These are phyloP conservation scores for Mariannaea sp. DNA, from an alignment of 2,329 filamentous ascomycete species.

Conservation along the genomic window DNA sequence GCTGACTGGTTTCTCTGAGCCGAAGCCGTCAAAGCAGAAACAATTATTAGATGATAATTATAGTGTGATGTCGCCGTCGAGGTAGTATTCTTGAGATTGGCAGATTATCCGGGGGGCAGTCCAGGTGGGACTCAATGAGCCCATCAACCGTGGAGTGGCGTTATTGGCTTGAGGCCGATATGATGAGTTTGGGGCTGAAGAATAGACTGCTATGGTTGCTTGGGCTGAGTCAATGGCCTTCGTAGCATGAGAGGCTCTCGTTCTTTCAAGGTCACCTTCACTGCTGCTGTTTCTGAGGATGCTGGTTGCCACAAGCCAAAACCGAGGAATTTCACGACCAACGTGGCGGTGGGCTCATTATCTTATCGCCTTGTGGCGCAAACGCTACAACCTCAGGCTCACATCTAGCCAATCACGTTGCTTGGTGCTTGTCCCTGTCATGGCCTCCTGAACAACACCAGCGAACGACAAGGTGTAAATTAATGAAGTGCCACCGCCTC, in stretches of 20 bases:
- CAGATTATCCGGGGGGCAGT: slow-evolving; percentile 11
- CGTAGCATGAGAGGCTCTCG: no score
- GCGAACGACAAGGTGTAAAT: slow-evolving; percentile 4
- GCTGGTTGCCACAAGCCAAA: background rate
- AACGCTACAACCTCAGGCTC: no score
- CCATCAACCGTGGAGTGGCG: slow-evolving; percentile 6
- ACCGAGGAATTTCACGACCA: background rate
- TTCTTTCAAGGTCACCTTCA: no score
- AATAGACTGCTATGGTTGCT: background rate
- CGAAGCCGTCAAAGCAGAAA: background rate
- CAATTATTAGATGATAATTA: slow-evolving; percentile 1
- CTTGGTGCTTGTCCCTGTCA: background rate
- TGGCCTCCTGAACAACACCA: background rate
- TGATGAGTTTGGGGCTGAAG: background rate
- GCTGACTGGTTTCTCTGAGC: background rate
- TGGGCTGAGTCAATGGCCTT: no score
- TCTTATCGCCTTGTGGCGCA: slow-evolving; percentile 32
- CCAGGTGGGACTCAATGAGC: slow-evolving; percentile 7
- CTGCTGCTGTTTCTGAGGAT: background rate
- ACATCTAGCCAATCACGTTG: background rate
- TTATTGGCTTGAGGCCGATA: slow-evolving; percentile 1
- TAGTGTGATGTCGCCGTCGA: slow-evolving; percentile 20
- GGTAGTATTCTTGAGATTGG: slow-evolving; percentile 23
- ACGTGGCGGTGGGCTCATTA: slow-evolving; percentile 27
- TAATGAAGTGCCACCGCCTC: no score